Conservation (phyloP, 2,329 filamentous ascomycete species). For the Dothideomycetes sp. region DNA sequence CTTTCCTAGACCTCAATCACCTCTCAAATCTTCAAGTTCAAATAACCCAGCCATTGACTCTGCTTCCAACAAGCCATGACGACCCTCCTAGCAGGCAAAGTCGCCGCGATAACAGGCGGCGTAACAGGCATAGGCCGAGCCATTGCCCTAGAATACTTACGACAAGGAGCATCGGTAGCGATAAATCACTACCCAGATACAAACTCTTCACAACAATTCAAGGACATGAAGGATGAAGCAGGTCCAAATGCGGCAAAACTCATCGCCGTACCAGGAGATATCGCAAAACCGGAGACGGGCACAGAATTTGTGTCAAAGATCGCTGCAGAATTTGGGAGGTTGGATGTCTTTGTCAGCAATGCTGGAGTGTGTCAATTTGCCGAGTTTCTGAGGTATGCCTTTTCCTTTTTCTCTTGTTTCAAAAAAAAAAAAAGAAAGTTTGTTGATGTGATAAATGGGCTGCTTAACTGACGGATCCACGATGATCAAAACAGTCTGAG, state of each 20-base stretch:
- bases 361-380: conserved; percentile 83
- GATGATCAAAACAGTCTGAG: conserved; percentile 43
- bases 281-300: conserved; percentile 65
- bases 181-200: conserved; percentile 65
- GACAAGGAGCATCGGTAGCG: conserved; percentile 67
- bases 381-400: conserved; percentile 61
- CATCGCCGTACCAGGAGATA: conserved; percentile 65
- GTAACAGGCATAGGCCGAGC: conserved; percentile 60
- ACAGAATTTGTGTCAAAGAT: conserved; percentile 56
- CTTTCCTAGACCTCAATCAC: not conserved
- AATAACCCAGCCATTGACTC: not conserved
- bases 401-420: not conserved
- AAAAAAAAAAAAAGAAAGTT: no score
- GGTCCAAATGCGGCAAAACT: conserved; percentile 33
- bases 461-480: no score
- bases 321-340: conserved; percentile 48
- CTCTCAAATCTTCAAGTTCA: not conserved
- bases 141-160: conserved; percentile 69
- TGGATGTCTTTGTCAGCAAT: conserved; percentile 72
- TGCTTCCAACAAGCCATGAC: not conserved
- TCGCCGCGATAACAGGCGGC: conserved; percentile 25
- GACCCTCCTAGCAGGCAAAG: conserved; percentile 20
- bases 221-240: conserved; percentile 39
- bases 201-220: conserved; percentile 39
- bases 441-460: no score